Evolutionary conservation across 208 protist species (phyloP).

Genomic region (Trichomonas tenax): DNA sequence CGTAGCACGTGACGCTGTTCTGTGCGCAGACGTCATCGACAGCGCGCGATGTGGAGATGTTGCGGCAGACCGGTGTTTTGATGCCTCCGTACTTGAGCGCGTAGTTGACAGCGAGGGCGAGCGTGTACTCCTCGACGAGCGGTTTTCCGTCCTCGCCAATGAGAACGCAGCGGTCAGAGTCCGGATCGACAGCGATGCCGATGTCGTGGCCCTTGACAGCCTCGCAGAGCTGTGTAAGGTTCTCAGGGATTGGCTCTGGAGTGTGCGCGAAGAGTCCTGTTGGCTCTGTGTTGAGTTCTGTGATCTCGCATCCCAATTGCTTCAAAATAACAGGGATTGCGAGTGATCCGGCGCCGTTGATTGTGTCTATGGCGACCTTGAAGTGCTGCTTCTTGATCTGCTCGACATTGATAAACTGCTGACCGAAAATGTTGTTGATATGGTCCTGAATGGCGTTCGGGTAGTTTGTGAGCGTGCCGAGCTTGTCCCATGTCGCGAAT

Average conservation of each 20-base stretch:
- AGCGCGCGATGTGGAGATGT: background rate
- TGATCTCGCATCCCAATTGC: background rate
- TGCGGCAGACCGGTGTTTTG: slow-evolving; percentile 11
- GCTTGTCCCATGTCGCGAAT: background rate
- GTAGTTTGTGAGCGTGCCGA: background rate
- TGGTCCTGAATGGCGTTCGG: background rate
- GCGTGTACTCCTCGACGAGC: background rate
- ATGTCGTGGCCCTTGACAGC: background rate
- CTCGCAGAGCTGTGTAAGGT: background rate
- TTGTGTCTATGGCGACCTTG: background rate
- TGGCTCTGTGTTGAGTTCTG: background rate
- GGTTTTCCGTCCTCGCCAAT: background rate
- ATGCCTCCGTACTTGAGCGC: background rate
- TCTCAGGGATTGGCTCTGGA: slow-evolving; percentile 14
- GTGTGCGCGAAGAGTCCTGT: background rate
- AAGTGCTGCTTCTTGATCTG: background rate
- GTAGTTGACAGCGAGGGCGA: background rate
- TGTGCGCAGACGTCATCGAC: background rate
- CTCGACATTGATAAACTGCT: background rate
- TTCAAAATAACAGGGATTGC: background rate
- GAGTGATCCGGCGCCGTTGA: background rate
- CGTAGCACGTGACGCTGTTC: background rate
- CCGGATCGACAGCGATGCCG: background rate
- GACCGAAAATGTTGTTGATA: background rate
- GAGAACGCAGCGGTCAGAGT: background rate